Conservation (phyloP, 805 yeast genomes). For the Spathaspora gorwiae region DNA sequence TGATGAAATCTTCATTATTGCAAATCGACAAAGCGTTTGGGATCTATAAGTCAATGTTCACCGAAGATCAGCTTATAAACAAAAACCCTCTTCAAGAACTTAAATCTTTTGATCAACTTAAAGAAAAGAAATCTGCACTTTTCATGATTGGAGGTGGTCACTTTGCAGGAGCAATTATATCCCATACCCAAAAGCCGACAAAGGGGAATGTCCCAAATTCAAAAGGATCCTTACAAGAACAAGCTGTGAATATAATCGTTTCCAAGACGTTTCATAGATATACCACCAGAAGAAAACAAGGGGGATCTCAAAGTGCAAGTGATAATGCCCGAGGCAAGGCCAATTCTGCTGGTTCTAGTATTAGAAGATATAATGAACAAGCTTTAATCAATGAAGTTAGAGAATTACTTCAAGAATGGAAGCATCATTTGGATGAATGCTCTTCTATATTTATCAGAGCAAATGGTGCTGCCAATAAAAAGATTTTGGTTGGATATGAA, state of each 20-base stretch:
- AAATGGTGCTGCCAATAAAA: slow-evolving; percentile 64
- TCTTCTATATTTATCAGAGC: slow-evolving; percentile 75
- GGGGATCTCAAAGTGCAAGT: slow-evolving; percentile 91
- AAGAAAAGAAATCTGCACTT: slow-evolving; percentile 57
- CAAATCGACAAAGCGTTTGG: slow-evolving; percentile 53
- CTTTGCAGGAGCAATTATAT: slow-evolving; percentile 90
- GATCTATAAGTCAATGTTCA: slow-evolving; percentile 61
- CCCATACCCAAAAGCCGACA: slow-evolving; percentile 57
- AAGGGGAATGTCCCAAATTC: slow-evolving; percentile 50
- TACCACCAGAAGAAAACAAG: slow-evolving; percentile 94
- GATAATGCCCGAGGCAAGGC: slow-evolving; percentile 95
- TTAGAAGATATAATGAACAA: slow-evolving; percentile 86
- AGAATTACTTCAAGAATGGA: slow-evolving; percentile 65
- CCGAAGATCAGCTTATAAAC: slow-evolving; percentile 27
- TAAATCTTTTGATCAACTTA: slow-evolving; percentile 10
- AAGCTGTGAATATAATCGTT: slow-evolving; percentile 59
- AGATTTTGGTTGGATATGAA: slow-evolving; percentile 61
- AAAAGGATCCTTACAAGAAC: slow-evolving; percentile 48
- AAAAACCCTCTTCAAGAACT: slow-evolving; percentile 49
- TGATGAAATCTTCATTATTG: slow-evolving; percentile 48
- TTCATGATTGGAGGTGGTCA: slow-evolving; percentile 98
- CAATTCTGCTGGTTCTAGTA: slow-evolving; percentile 87
- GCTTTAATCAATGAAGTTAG: slow-evolving; percentile 77
- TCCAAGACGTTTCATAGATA: slow-evolving; percentile 91
- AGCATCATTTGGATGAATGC: slow-evolving; percentile 52